Evolutionary conservation across 805 yeast genomes (phyloP).

Genomic region (Kodamaea nitidulidarum): DNA sequence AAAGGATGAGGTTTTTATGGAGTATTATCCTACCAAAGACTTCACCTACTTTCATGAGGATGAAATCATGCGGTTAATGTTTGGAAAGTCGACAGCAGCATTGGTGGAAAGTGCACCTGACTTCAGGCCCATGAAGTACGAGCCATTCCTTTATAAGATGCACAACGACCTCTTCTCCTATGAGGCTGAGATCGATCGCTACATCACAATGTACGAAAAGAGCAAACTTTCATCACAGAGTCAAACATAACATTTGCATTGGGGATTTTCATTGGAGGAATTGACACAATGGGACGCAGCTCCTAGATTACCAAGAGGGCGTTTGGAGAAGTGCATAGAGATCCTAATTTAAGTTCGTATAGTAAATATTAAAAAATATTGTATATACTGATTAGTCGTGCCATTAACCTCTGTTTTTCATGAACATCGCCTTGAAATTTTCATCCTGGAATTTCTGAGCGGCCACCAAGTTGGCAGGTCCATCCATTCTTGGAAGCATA

Average conservation of each 20-base stretch:
- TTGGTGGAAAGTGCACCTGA: constrained; percentile 20
- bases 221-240: background rate
- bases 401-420: no score
- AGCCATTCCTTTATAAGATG: constrained; percentile 21
- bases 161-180: constrained; percentile 18
- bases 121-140: constrained; percentile 28
- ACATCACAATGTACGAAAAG: constrained; percentile 5
- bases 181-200: constrained; percentile 25
- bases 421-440: background rate
- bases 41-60: constrained; percentile 32
- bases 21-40: constrained; percentile 25
- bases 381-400: no score
- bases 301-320: background rate
- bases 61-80: constrained; percentile 25
- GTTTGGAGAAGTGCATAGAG: background rate
- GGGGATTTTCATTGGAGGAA: no score
- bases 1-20: constrained; percentile 26
- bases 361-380: no score
- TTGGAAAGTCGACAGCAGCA: constrained; percentile 13
- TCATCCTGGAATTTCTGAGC: background rate
- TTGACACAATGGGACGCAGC: no score
- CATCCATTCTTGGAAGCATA: constrained; percentile 35
- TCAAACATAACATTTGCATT: no score
- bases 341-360: no score
- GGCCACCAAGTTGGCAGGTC: constrained; percentile 23